Percentiles rank a stretch among this genome's conserved stretches.
phyloP scores from a whole-genome alignment of 495 filamentous ascomycete species.

The Penicillium chermesinum region DNA sequence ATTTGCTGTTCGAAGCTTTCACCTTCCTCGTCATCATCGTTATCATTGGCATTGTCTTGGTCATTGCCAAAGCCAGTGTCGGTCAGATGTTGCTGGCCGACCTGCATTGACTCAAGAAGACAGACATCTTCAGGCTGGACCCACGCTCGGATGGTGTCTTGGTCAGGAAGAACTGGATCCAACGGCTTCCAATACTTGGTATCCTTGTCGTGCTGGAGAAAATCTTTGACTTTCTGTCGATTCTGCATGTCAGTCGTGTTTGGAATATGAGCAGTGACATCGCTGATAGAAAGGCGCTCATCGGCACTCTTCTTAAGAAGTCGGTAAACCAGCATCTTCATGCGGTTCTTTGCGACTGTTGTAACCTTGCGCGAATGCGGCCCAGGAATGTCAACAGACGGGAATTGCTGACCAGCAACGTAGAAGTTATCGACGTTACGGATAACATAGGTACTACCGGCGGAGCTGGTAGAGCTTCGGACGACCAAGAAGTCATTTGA shows the following conservation, averaged over 20 bases:
- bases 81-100: conserved; percentile 75
- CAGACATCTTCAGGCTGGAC: conserved; percentile 95
- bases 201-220: conserved; percentile 80
- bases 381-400: conserved; percentile 84
- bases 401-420: conserved; percentile 86
- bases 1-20: conserved; percentile 81
- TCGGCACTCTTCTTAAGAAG: conserved; percentile 69
- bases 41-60: conserved; percentile 66
- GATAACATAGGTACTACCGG: conserved; percentile 71
- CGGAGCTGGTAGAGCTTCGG: conserved; percentile 65
- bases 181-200: conserved; percentile 79
- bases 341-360: conserved; percentile 85
- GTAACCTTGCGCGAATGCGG: conserved; percentile 92
- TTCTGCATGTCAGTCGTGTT: conserved; percentile 92
- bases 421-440: conserved; percentile 85
- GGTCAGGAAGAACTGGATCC: conserved; percentile 66
- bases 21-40: conserved; percentile 58
- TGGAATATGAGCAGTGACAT: conserved; percentile 82
- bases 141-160: conserved; percentile 71
- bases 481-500: conserved; percentile 83
- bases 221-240: conserved; percentile 93
- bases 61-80: conserved; percentile 75
- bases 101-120: conserved; percentile 92
- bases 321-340: conserved; percentile 91
- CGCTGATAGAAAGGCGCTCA: conserved; percentile 63